Conservation (phyloP, 2,329 filamentous ascomycete species). For the Lachnellula arida region DNA sequence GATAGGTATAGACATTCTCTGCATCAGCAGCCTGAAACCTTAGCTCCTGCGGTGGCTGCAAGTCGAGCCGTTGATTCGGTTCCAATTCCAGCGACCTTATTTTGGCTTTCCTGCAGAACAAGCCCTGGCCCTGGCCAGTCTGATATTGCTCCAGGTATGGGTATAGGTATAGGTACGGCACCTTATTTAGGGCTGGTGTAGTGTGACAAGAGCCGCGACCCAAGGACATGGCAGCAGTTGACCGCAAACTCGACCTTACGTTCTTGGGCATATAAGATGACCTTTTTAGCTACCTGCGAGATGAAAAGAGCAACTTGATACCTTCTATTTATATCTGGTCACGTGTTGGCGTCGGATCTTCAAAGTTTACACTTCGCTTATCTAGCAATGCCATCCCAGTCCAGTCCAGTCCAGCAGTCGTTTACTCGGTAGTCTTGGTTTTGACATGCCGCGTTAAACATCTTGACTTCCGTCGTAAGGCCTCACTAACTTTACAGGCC, state of each 20-base stretch:
- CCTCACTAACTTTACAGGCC: neutral
- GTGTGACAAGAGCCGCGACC: too few species aligned
- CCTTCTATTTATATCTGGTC: neutral
- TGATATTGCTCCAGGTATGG: too few species aligned
- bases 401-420: neutral
- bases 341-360: neutral
- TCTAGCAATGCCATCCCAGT: neutral
- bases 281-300: neutral
- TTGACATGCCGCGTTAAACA: neutral
- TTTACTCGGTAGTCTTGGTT: neutral
- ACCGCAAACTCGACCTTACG: too few species aligned
- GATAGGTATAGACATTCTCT: neutral
- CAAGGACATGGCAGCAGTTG: too few species aligned
- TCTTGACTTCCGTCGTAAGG: neutral
- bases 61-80: constrained; percentile 1
- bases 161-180: too few species aligned
- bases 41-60: neutral
- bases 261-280: too few species aligned
- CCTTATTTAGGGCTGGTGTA: too few species aligned
- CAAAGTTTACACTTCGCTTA: neutral
- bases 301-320: neutral
- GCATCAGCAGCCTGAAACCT: neutral
- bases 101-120: neutral
- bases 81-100: neutral
- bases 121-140: neutral